Conservation (phyloP, 78 protist species). For the Dictyostelium intermedium region DNA sequence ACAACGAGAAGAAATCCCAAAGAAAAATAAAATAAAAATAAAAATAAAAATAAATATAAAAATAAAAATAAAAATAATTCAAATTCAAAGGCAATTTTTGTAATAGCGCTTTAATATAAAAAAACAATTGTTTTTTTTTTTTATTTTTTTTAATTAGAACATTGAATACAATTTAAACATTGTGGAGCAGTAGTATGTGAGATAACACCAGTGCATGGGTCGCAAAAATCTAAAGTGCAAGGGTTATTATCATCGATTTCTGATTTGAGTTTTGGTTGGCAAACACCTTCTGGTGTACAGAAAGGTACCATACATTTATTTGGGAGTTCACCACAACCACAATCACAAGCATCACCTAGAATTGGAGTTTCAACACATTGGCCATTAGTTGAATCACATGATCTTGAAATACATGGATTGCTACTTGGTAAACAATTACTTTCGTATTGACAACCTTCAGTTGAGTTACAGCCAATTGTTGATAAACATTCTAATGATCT, state of each 20-base stretch:
- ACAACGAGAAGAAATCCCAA: no score
- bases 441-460: no score
- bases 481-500: no score
- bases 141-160: background rate
- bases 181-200: background rate
- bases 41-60: no score
- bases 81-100: no score
- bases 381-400: background rate
- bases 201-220: conserved; percentile 12
- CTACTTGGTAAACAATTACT: background rate
- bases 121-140: no score
- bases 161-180: background rate
- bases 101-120: no score
- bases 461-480: no score
- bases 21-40: no score
- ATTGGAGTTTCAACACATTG: background rate
- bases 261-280: background rate
- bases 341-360: background rate
- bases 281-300: background rate
- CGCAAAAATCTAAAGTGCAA: conserved; percentile 15
- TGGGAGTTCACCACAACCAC: background rate
- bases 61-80: no score
- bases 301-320: background rate
- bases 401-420: background rate
- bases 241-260: conserved; percentile 3